These are phyloP conservation scores for Acacia concinna DNA, from an alignment of 331 rosid species.

Conservation along the genomic window DNA sequence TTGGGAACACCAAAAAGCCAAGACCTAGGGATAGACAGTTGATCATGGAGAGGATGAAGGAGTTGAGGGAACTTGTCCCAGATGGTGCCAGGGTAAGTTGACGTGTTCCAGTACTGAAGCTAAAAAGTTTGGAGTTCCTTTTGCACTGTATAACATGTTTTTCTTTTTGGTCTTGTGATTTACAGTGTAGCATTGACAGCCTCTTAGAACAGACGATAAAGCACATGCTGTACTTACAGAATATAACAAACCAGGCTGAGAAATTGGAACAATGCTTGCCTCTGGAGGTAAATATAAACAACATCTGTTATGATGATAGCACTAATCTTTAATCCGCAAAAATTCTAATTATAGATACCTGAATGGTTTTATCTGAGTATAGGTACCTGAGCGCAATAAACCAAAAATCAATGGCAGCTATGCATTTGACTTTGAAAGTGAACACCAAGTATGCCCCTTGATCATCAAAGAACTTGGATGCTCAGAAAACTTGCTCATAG, in stretches of 20 bases:
- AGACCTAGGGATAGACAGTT: conserved; percentile 91
- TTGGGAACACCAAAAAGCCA: conserved; percentile 44
- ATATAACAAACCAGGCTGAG: conserved; percentile 65
- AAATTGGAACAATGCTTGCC: conserved; percentile 49
- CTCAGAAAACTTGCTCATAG: conserved; percentile 73
- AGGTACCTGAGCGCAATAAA: conserved; percentile 47
- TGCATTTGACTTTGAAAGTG: conserved; percentile 64
- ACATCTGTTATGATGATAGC: background rate
- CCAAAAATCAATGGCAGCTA: conserved; percentile 32
- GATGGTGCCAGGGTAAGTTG: conserved; percentile 62
- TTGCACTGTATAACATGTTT: background rate
- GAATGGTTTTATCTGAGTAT: conserved; percentile 21
- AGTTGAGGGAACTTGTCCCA: conserved; percentile 85
- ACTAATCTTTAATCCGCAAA: background rate
- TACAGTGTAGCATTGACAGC: conserved; percentile 92
- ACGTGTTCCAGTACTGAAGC: background rate
- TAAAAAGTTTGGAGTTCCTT: background rate
- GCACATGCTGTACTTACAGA: conserved; percentile 71
- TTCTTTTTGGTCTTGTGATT: conserved; percentile 21
- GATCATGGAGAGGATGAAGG: conserved; percentile 90
- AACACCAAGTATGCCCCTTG: conserved; percentile 61
- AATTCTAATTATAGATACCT: background rate
- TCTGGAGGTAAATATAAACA: conserved; percentile 46
- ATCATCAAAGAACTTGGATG: conserved; percentile 77
- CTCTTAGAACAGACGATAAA: conserved; percentile 81